Conservation (phyloP, 352 stramenopile genomes). For the Peronosclerospora sorghi region DNA sequence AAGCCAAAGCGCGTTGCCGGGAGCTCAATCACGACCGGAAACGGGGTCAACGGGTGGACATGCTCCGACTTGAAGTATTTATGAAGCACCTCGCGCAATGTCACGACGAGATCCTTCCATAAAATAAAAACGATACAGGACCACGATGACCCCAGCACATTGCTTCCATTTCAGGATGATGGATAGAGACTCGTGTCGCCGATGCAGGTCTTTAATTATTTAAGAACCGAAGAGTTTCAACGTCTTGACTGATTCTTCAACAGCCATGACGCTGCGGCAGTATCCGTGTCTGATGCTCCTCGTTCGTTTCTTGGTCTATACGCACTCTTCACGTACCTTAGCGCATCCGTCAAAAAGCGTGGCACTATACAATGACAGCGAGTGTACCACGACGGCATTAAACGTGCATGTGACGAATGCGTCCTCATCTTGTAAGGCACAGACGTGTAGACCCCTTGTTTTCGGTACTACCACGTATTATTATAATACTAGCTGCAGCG, state of each 20-base stretch:
- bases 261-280: constrained; percentile 11
- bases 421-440: constrained; percentile 7
- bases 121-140: not conserved
- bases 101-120: not conserved
- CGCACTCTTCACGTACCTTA: not conserved
- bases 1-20: constrained; percentile 31
- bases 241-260: constrained; percentile 14
- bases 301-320: constrained; percentile 1
- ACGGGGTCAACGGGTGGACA: constrained; percentile 34
- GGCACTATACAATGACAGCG: constrained; percentile 9
- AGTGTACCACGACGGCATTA: constrained; percentile 8
- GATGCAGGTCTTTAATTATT: too few species aligned
- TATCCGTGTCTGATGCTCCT: constrained; percentile 4
- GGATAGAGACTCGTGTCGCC: too few species aligned
- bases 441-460: constrained; percentile 6
- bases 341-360: constrained; percentile 7
- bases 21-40: constrained; percentile 37
- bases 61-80: constrained; percentile 38
- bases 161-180: too few species aligned
- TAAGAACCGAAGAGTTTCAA: too few species aligned
- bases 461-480: constrained; percentile 13
- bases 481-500: constrained; percentile 10
- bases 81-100: constrained; percentile 19
- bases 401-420: constrained; percentile 13
- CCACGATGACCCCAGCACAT: too few species aligned